Evolutionary conservation across 441 rosid species (phyloP).

Genomic region (Pelargonium australe): DNA sequence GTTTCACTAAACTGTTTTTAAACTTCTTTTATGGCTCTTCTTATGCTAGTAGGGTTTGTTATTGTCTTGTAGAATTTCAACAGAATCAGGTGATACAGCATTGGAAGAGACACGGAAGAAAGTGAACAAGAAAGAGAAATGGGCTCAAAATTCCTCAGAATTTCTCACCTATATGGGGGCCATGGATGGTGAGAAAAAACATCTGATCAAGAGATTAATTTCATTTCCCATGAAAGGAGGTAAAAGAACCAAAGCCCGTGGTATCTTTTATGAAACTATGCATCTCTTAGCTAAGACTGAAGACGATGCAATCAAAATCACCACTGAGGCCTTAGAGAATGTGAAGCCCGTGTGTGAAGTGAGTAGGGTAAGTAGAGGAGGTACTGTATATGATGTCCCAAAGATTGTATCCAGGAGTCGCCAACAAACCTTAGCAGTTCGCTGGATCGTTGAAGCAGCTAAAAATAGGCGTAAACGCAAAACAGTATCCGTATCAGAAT

Average conservation of each 20-base stretch:
- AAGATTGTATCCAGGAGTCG: slow-evolving; percentile 11
- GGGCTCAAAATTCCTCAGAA: background rate
- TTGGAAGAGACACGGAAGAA: background rate
- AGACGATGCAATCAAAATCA: slow-evolving; percentile 3
- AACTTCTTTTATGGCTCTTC: background rate
- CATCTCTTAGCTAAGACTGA: slow-evolving; percentile 5
- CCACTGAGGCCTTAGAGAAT: slow-evolving; percentile 3
- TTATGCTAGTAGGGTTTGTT: background rate
- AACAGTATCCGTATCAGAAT: background rate
- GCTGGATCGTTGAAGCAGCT: slow-evolving; percentile 12
- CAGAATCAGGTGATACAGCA: slow-evolving; percentile 2
- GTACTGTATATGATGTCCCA: slow-evolving; percentile 16
- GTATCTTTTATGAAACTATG: slow-evolving; percentile 9
- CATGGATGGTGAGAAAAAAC: slow-evolving; percentile 5
- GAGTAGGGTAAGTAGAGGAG: slow-evolving; percentile 6
- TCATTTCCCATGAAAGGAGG: slow-evolving; percentile 5
- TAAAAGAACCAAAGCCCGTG: slow-evolving; percentile 9
- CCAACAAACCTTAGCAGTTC: slow-evolving; percentile 16
- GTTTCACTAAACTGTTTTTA: background rate
- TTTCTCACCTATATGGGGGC: slow-evolving; percentile 4
- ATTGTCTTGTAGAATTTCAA: background rate
- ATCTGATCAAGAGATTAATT: background rate
- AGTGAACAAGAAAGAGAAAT: slow-evolving; percentile 1
- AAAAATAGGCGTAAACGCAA: background rate
- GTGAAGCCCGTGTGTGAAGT: slow-evolving; percentile 10